phyloP scores from a whole-genome alignment of 2,329 filamentous ascomycete species.

The Epichloe sp. region DNA sequence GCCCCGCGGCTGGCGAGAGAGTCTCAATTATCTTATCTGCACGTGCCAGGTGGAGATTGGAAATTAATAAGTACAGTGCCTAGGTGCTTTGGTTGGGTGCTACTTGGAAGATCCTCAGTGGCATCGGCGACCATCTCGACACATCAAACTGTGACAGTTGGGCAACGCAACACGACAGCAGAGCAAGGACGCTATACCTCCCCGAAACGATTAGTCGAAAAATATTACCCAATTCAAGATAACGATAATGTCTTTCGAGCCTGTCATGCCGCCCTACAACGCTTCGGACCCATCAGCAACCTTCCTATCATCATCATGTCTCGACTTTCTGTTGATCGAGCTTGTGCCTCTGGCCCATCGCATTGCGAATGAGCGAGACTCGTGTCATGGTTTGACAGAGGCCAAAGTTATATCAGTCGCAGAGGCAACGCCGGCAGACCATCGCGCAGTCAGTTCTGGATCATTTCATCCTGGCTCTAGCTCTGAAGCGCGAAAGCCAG shows the following conservation, averaged over 20 bases:
- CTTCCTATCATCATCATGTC: conserved; percentile 70
- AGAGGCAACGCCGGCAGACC: neutral
- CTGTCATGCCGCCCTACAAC: conserved; percentile 55
- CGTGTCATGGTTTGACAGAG: conserved; percentile 15
- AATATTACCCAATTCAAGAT: neutral
- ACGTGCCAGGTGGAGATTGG: too few relatives aligned
- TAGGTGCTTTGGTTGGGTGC: too few relatives aligned
- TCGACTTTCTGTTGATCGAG: conserved; percentile 93
- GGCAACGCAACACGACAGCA: neutral
- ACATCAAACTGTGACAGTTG: neutral
- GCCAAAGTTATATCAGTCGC: conserved; percentile 10
- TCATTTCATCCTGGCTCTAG: conserved; percentile 8
- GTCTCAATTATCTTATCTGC: too few relatives aligned
- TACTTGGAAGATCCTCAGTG: too few relatives aligned
- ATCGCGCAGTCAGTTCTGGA: conserved; percentile 12
- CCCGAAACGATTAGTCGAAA: neutral
- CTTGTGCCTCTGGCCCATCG: conserved; percentile 89
- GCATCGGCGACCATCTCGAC: neutral
- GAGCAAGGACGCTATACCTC: neutral
- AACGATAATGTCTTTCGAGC: conserved; percentile 58
- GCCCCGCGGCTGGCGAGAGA: too few relatives aligned
- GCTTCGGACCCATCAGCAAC: conserved; percentile 60
- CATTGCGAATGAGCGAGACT: conserved; percentile 60
- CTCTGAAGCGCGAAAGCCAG: conserved; percentile 20
- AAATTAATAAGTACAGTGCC: neutral